These are phyloP conservation scores for Psilocybe mexicana DNA, from an alignment of 1,284 basidiomycete genomes.

Conservation along the genomic window DNA sequence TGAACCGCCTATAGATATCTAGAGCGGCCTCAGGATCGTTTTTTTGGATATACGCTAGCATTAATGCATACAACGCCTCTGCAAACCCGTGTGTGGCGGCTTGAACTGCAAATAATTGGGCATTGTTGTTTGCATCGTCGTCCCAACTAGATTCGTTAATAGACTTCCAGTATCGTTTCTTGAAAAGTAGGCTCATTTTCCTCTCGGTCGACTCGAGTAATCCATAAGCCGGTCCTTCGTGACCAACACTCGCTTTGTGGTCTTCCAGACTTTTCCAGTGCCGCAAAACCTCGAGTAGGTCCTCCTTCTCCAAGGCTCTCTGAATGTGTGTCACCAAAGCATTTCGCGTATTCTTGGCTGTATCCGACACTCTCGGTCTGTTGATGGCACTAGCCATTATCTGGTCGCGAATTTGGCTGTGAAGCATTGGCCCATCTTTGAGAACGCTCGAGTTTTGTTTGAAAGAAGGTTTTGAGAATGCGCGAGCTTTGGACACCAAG, in stretches of 20 bases:
- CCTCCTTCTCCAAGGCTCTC: conserved; percentile 33
- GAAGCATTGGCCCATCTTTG: conserved; percentile 23
- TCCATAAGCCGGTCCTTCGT: conserved; percentile 13
- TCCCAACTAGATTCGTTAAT: conserved; percentile 20
- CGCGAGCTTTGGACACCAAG: conserved; percentile 19
- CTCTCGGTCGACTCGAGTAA: conserved; percentile 13
- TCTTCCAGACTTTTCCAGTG: conserved; percentile 48
- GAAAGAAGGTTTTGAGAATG: conserved; percentile 15
- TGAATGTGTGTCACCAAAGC: conserved; percentile 34
- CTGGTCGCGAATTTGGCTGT: conserved; percentile 26
- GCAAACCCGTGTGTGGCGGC: conserved; percentile 44
- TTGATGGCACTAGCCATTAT: conserved; percentile 23
- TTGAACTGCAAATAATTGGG: conserved; percentile 49
- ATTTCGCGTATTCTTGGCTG: conserved; percentile 26
- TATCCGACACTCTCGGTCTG: conserved; percentile 13
- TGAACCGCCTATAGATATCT: conserved; percentile 47
- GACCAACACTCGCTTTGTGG: conserved; percentile 25
- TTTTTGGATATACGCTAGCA: conserved; percentile 47
- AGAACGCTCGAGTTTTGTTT: conserved; percentile 4
- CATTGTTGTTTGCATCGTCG: conserved; percentile 28
- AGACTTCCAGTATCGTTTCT: neutral
- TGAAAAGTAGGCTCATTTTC: conserved; percentile 14
- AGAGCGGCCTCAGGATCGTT: conserved; percentile 45
- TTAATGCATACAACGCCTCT: conserved; percentile 48
- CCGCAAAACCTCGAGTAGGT: conserved; percentile 33